Conservation (phyloP, 164 flowering plant genomes). For the Sextonia rubra region DNA sequence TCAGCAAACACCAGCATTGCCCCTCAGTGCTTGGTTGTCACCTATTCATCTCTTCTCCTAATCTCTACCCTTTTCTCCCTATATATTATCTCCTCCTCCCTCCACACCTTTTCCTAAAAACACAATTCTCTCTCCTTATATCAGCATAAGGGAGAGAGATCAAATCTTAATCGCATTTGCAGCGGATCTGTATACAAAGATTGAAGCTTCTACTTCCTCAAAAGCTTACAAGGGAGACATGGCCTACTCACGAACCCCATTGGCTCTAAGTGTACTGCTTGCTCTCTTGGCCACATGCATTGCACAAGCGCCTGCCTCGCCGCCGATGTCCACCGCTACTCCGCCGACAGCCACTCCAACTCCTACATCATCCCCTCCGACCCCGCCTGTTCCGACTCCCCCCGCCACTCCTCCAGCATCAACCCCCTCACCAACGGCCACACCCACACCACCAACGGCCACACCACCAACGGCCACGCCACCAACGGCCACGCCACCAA, state of each 20-base stretch:
- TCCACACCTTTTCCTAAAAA: neutral
- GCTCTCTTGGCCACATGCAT: slow-evolving; percentile 18
- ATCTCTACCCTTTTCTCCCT: neutral
- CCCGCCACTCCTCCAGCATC: neutral
- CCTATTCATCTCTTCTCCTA: neutral
- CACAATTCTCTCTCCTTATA: neutral
- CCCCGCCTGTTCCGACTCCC: neutral
- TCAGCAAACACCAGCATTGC: too few relatives aligned
- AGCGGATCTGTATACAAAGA: neutral
- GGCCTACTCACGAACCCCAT: slow-evolving; percentile 33
- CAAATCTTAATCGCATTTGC: too few relatives aligned
- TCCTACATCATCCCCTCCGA: neutral
- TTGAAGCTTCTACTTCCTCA: neutral
- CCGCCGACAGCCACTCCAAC: neutral
- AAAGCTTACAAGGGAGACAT: slow-evolving; percentile 11
- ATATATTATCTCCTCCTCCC: neutral
- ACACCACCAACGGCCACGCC: neutral
- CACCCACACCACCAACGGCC: neutral
- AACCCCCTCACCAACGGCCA: neutral
- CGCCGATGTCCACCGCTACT: neutral
- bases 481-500: slow-evolving; percentile 4
- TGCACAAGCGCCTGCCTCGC: slow-evolving; percentile 9
- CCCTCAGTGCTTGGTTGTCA: neutral
- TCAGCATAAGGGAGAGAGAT: neutral
- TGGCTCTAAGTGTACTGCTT: slow-evolving; percentile 12